These are phyloP conservation scores for Penicillium angulare DNA, from an alignment of 495 filamentous ascomycete species.

Conservation along the genomic window DNA sequence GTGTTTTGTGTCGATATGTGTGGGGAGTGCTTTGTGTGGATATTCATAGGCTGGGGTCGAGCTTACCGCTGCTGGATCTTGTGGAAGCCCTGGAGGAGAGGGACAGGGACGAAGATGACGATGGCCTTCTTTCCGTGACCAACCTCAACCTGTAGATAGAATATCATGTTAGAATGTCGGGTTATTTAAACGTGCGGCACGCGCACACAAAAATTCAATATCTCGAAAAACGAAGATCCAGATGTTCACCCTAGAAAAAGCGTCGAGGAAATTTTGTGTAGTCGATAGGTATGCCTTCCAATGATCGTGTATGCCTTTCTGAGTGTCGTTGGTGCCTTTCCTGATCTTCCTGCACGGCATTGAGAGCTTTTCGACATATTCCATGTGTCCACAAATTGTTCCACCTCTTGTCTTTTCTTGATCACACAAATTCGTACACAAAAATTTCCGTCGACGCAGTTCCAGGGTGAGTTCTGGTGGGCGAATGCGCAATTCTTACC, in stretches of 20 bases:
- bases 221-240: conserved; percentile 15
- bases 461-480: conserved; percentile 9
- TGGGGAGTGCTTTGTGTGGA: background rate
- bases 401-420: conserved; percentile 10
- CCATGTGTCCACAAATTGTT: conserved; percentile 10
- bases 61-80: conserved; percentile 98
- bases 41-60: no score
- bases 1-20: background rate
- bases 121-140: conserved; percentile 99
- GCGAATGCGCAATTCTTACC: conserved; percentile 63
- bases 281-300: background rate
- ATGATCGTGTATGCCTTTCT: background rate
- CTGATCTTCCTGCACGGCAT: no score
- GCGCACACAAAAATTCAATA: conserved; percentile 11
- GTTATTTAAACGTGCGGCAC: conserved; percentile 6
- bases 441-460: conserved; percentile 17
- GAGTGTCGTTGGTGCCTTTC: background rate
- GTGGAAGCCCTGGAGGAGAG: conserved; percentile 92
- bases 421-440: conserved; percentile 11
- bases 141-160: conserved; percentile 83
- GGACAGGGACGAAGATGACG: conserved; percentile 99
- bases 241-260: conserved; percentile 9
- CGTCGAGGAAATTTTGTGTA: conserved; percentile 16
- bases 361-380: background rate
- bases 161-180: conserved; percentile 24